These are phyloP conservation scores for Podospora appendiculata DNA, from an alignment of 495 filamentous ascomycete species.

Conservation along the genomic window DNA sequence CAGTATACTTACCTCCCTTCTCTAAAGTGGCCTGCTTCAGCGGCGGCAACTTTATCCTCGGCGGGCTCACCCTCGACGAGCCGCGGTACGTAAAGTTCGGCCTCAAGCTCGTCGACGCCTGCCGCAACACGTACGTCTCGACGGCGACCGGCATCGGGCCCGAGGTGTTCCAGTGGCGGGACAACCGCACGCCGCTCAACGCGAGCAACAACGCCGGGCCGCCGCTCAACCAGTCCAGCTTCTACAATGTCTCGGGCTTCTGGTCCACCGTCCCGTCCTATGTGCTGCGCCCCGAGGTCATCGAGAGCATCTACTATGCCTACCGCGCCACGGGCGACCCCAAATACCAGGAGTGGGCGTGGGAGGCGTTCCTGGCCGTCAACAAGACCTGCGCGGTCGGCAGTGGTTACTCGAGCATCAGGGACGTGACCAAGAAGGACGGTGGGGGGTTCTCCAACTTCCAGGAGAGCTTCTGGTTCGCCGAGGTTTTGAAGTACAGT, in stretches of 20 bases:
- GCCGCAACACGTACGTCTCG: constrained; percentile 62
- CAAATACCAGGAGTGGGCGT: constrained; percentile 77
- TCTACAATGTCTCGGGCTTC: constrained; percentile 64
- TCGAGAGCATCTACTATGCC: constrained; percentile 86
- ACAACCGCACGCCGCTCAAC: constrained; percentile 26
- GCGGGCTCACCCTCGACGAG: constrained; percentile 59
- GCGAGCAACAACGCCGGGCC: constrained; percentile 30
- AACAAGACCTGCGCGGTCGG: constrained; percentile 54
- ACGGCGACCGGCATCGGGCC: constrained; percentile 73
- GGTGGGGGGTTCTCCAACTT: constrained; percentile 60
- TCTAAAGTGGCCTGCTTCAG: constrained; percentile 65
- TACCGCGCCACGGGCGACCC: constrained; percentile 66
- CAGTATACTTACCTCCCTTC: background rate
- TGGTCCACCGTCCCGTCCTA: constrained; percentile 60
- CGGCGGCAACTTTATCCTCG: constrained; percentile 81
- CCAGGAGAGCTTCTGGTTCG: constrained; percentile 88
- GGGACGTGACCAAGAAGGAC: constrained; percentile 53
- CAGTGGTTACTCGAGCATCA: constrained; percentile 59
- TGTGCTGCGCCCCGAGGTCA: constrained; percentile 72
- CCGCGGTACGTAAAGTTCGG: constrained; percentile 68
- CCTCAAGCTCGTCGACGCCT: constrained; percentile 62
- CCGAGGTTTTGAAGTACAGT: constrained; percentile 82
- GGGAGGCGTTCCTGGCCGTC: constrained; percentile 70
- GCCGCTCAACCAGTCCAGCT: constrained; percentile 40
- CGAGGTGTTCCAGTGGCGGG: constrained; percentile 68